These are phyloP conservation scores for Petrea volubilis DNA, from an alignment of 257 asterid species.

Conservation along the genomic window DNA sequence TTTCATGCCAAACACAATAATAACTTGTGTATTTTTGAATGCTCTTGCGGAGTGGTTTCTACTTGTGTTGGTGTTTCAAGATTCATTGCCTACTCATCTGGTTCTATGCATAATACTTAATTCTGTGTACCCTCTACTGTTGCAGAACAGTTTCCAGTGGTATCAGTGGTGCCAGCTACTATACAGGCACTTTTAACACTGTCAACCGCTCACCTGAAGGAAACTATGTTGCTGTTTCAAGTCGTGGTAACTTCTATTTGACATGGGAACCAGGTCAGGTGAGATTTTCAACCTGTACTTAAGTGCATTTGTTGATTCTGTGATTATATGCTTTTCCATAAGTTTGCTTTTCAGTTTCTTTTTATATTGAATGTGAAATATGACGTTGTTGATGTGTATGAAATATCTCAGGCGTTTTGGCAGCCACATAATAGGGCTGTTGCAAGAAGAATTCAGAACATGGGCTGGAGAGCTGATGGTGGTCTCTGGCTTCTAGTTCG, in stretches of 20 bases:
- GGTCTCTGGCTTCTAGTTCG: conserved; percentile 99
- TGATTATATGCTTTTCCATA: not conserved
- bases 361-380: not conserved
- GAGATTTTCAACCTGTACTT: conserved; percentile 25
- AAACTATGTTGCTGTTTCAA: conserved; percentile 94
- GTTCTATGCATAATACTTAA: conserved; percentile 23
- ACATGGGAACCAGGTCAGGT: conserved; percentile 99
- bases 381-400: not conserved
- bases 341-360: not conserved
- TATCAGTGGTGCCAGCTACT: conserved; percentile 98
- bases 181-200: conserved; percentile 89
- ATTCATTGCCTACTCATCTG: not conserved
- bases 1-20: not conserved
- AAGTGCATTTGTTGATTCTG: not conserved
- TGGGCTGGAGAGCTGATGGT: conserved; percentile 99
- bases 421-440: conserved; percentile 96
- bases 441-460: conserved; percentile 95
- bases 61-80: too few relatives aligned
- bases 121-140: conserved; percentile 36
- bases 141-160: conserved; percentile 99
- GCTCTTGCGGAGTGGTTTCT: not conserved
- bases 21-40: not conserved
- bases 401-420: conserved; percentile 76
- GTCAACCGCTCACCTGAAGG: conserved; percentile 98
- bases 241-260: conserved; percentile 98